Evolutionary conservation across 2,329 filamentous ascomycete species (phyloP).

Genomic region (Zymoseptoria ardabiliae): DNA sequence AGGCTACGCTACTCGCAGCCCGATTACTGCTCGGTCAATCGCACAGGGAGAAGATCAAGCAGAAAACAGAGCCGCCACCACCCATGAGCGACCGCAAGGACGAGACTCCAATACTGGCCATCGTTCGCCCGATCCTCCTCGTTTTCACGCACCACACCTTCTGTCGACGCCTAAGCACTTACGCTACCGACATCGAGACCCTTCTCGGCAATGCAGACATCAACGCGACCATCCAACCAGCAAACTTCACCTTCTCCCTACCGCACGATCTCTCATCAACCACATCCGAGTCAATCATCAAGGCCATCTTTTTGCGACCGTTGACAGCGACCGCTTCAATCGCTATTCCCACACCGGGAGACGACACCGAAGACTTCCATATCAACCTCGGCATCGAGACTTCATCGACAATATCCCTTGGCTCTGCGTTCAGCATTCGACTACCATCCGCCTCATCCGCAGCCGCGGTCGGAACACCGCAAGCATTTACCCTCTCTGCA

Average conservation of each 20-base stretch:
- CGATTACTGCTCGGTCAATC: conserved; percentile 71
- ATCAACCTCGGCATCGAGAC: conserved; percentile 3
- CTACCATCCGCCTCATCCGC: not conserved
- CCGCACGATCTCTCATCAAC: not conserved
- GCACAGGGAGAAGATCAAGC: conserved; percentile 66
- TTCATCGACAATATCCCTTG: not conserved
- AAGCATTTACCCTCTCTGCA: not conserved
- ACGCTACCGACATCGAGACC: conserved; percentile 20
- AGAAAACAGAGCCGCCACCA: conserved; percentile 57
- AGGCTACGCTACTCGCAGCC: conserved; percentile 59
- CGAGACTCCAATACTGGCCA: conserved; percentile 43
- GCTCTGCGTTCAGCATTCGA: conserved; percentile 1
- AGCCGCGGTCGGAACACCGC: not conserved
- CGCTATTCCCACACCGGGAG: not conserved
- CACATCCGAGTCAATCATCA: not conserved
- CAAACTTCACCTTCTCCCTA: not conserved
- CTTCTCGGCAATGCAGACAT: conserved; percentile 1
- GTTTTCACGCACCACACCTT: conserved; percentile 45
- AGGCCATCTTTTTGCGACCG: not conserved
- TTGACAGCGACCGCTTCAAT: conserved; percentile 1
- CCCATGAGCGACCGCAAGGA: conserved; percentile 47
- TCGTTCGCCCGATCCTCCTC: conserved; percentile 52
- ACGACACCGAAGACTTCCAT: not conserved
- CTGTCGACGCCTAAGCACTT: conserved; percentile 30
- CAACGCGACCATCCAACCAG: not conserved